Base-by-base conservation (phyloP, 1,139 yeast species). In the Magnusiomyces fungicola region DNA sequence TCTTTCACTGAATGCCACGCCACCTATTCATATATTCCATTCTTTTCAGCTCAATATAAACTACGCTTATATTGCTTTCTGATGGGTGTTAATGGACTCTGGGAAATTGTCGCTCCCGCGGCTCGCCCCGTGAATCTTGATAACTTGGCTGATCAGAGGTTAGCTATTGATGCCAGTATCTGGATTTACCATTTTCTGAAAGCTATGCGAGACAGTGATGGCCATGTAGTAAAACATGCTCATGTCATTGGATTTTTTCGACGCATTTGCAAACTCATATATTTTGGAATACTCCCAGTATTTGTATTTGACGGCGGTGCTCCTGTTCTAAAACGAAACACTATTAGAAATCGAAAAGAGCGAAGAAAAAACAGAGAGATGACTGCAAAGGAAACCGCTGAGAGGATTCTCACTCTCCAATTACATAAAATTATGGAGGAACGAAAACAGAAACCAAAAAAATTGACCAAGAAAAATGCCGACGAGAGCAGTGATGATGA, bases 271-370 rank as follows among this genome's bases (percentile, higher is more conserved):
- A 94, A 94, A 61, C 69, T 94, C 52, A 67, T 94, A 19, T 94
- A 80, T 64, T 87, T 82, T 69, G 98, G 97, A 0, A 88, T 94
- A 30, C 75, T 73, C 50, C 98, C 99, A 0, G 85, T 94, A 12
- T 94, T 94, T 73, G 96, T 94, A 0, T 94, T 94, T 69, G 99
- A 94, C 69, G 99, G 99, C 21, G 96, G 95, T 1, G 97, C 96
- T 0, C 98, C 98, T 0, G 75, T 75, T 0, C 69, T 92, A 60
- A 94, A 94, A 68, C 72, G 82, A 55, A 79, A 80, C 50, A 90
- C 97, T 0, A 83, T 90, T 21, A 71, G 73, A 30, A 74, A 77
- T 53, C 74, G 97, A 57, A 76, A 80, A 55, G 85, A 83, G 57
- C 70, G 85, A 54, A 70, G 97, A 44, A 83, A 81, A 57, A 95